Base-by-base conservation (phyloP, 2,329 filamentous ascomycete genomes). In the Arachnomyces sp. region DNA sequence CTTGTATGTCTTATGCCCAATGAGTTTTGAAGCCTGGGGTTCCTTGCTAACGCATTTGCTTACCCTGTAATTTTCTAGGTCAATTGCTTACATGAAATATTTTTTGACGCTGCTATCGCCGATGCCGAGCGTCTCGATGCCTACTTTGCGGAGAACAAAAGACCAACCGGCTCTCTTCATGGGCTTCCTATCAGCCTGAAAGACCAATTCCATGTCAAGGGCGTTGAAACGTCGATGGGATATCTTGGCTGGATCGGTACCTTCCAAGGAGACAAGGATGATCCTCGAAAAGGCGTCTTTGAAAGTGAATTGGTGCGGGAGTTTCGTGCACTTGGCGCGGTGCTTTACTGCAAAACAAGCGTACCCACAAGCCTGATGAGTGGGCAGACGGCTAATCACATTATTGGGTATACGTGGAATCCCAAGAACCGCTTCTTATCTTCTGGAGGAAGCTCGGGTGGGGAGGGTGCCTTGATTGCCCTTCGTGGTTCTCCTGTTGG, bases 161-260 rank as follows among this genome's bases (percentile, higher is more conserved):
- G 55, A 42, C 65, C 74, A 0, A 53, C 74, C 1, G 80, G 79
- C 0, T 77, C 78, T 2, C 65, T 84, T 0, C 79, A 83, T 50
- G 79, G 79, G 4, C 62, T 82, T 1, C 78, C 78, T 2, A 60
- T 82, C 21, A 78, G 66, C 35, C 47, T 72, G 25, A 73, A 72
- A 44, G 69, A 72, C 47, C 66, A 68, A 42, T 69, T 72, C 43
- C 64, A 68, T 35, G 55, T 70, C 4, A 60, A 68, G 53, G 70
- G 69, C 1, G 61, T 73, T 3, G 72, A 76, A 44, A 75, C 46
- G 56, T 78, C 61, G 54, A 82, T 82, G 67, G 78, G 77, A 9
- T 82, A 81, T 51, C 66, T 81, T 16, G 76, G 78, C n/a, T 79
- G 77, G 71, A 73, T 82, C n/a, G 73, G 72, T 5, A 75, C 73